Conservation (phyloP, 495 filamentous ascomycete genomes). For the Aspergillus saccharolyticus region DNA sequence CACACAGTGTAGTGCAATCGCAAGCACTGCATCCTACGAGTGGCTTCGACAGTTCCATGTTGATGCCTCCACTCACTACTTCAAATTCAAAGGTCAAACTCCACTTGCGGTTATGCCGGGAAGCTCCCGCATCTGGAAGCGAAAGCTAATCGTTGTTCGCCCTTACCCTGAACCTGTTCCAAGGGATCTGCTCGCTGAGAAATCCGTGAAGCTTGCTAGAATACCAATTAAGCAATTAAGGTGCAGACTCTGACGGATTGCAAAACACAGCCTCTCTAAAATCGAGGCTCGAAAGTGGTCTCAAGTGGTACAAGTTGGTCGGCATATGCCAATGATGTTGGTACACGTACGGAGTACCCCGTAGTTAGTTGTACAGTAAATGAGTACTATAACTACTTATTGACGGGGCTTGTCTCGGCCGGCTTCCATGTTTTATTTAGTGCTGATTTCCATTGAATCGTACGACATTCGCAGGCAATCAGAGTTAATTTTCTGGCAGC, state of each 20-base stretch:
- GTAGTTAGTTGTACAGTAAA: no score
- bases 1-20: conserved; percentile 8
- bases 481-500: neutral
- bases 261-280: neutral
- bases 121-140: conserved; percentile 2
- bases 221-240: neutral
- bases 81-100: conserved; percentile 6
- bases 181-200: neutral
- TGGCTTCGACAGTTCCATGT: conserved; percentile 5
- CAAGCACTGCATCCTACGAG: conserved; percentile 16
- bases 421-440: conserved; percentile 3
- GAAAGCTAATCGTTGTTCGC: neutral
- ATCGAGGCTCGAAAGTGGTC: no score
- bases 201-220: neutral
- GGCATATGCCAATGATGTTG: no score
- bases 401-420: neutral
- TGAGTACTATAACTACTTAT: neutral
- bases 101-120: conserved; percentile 1
- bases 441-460: neutral
- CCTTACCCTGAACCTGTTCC: neutral
- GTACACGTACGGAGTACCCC: no score
- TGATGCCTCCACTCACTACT: conserved; percentile 8
- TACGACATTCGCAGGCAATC: neutral
- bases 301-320: no score
- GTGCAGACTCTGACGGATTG: neutral